Conservation (phyloP, 1,284 basidiomycete species). For the Exsudoporus floridanus region DNA sequence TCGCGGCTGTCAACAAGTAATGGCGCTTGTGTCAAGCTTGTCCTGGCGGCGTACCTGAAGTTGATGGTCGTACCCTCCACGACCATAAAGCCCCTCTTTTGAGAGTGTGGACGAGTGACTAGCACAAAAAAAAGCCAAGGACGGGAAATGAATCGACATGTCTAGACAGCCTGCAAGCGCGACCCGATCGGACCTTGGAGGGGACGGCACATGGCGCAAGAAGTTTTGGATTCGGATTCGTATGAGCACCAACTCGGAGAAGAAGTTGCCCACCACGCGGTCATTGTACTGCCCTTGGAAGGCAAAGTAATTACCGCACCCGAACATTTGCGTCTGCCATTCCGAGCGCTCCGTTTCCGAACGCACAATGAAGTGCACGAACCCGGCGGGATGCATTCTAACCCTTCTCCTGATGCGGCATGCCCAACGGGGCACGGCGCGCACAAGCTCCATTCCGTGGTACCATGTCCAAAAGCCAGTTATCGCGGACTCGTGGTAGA, state of each 20-base stretch:
- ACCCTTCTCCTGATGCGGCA: slow-evolving; percentile 1
- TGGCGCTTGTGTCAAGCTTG: neutral
- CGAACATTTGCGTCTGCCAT: slow-evolving; percentile 2
- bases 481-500: neutral
- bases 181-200: slow-evolving; percentile 8
- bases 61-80: neutral
- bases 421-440: neutral
- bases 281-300: neutral
- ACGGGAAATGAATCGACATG: slow-evolving; percentile 1
- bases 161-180: neutral
- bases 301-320: slow-evolving; percentile 13
- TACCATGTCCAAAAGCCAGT: neutral
- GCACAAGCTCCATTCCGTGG: slow-evolving; percentile 6
- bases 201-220: slow-evolving; percentile 4
- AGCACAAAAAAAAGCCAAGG: neutral
- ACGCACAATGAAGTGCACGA: neutral
- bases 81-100: too few relatives aligned
- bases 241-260: neutral
- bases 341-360: neutral
- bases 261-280: neutral
- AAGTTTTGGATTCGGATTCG: slow-evolving; percentile 1
- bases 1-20: neutral
- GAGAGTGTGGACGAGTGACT: neutral
- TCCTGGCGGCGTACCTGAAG: neutral
- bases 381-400: neutral